Percentiles rank a stretch among this genome's conserved stretches.
These are phyloP conservation scores for Pisolithus microcarpus DNA, from an alignment of 768 basidiomycete genomes.

Conservation along the genomic window DNA sequence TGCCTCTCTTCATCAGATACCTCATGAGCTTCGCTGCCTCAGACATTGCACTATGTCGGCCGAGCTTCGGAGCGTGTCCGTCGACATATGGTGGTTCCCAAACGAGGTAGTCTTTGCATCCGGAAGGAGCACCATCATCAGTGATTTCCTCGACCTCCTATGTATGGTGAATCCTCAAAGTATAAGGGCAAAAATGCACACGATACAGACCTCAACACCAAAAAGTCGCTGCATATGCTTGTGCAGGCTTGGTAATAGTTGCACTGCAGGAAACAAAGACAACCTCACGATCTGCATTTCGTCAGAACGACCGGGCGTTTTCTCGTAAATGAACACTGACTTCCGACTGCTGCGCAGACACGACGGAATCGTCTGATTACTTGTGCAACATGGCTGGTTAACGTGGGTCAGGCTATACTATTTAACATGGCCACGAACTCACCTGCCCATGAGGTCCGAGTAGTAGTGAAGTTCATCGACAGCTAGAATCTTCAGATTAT, in stretches of 20 bases:
- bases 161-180: neutral
- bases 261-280: constrained; percentile 84
- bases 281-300: constrained; percentile 36
- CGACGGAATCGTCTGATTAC: constrained; percentile 71
- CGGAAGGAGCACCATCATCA: constrained; percentile 78
- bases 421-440: neutral
- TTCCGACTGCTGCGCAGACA: constrained; percentile 70
- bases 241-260: constrained; percentile 68
- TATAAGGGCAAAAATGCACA: neutral
- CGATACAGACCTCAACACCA: constrained; percentile 41
- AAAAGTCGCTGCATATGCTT: constrained; percentile 76
- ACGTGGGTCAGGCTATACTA: neutral
- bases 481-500: constrained; percentile 67
- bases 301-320: neutral
- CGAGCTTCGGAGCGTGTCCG: constrained; percentile 43
- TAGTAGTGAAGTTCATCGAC: constrained; percentile 90
- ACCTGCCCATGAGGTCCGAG: constrained; percentile 75
- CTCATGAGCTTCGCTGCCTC: constrained; percentile 71
- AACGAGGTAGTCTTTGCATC: constrained; percentile 69
- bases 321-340: constrained; percentile 33
- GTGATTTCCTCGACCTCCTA: constrained; percentile 61
- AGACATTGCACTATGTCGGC: constrained; percentile 49
- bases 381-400: constrained; percentile 66
- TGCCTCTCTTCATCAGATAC: constrained; percentile 74
- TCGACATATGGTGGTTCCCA: constrained; percentile 68